These are phyloP conservation scores for Sugiyamaella grinbergsii DNA, from an alignment of 1,139 yeast genomes.

Conservation along the genomic window DNA sequence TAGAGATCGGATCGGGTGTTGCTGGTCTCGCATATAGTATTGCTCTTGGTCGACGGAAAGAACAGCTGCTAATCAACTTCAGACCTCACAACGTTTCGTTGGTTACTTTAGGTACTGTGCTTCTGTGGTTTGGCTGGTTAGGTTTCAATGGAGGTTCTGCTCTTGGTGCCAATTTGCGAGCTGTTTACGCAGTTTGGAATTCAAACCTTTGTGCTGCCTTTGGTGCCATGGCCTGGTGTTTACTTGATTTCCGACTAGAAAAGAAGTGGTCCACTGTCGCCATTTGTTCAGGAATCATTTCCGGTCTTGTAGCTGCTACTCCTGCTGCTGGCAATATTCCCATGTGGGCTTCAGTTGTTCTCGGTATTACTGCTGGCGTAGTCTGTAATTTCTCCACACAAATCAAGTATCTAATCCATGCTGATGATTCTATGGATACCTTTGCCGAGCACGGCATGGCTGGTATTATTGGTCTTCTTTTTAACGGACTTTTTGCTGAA, in stretches of 20 bases:
- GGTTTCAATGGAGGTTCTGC: slow-evolving; percentile 76
- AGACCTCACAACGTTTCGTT: slow-evolving; percentile 94
- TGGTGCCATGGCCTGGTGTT: slow-evolving; percentile 92
- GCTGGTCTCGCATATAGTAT: slow-evolving; percentile 85
- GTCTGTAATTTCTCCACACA: slow-evolving; percentile 91
- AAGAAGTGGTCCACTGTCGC: slow-evolving; percentile 95
- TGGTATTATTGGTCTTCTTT: slow-evolving; percentile 83
- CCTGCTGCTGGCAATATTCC: slow-evolving; percentile 93
- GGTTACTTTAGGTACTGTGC: slow-evolving; percentile 73
- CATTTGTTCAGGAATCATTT: slow-evolving; percentile 89
- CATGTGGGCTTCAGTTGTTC: slow-evolving; percentile 83
- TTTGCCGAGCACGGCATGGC: slow-evolving; percentile 98
- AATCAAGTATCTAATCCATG: slow-evolving; percentile 74
- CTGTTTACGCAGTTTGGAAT: slow-evolving; percentile 85
- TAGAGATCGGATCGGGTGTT: slow-evolving; percentile 88
- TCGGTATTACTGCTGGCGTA: slow-evolving; percentile 79
- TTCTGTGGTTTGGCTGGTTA: slow-evolving; percentile 74
- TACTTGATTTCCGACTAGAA: slow-evolving; percentile 84
- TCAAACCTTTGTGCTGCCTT: slow-evolving; percentile 87
- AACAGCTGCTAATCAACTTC: slow-evolving; percentile 80
- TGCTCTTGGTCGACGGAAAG: slow-evolving; percentile 81
- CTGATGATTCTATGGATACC: slow-evolving; percentile 93
- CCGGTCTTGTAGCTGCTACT: slow-evolving; percentile 91
- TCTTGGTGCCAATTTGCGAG: slow-evolving; percentile 64
- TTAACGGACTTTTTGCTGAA: slow-evolving; percentile 86